These are phyloP conservation scores for Tothia fuscella DNA, from an alignment of 2,329 filamentous ascomycete genomes.

Conservation along the genomic window DNA sequence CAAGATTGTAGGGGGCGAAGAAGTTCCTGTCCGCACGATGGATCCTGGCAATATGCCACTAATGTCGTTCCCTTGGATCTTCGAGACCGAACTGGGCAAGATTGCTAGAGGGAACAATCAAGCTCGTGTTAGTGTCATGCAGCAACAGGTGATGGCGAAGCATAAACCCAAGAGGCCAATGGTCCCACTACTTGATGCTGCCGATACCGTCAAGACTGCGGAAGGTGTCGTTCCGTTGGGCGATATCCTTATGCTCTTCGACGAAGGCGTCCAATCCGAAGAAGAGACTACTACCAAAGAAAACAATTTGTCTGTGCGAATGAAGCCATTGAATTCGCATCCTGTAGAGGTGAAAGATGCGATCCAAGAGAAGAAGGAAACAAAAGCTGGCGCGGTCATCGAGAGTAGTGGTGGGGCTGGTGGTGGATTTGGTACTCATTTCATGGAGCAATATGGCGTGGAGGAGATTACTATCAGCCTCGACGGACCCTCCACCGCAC, in stretches of 20 bases:
- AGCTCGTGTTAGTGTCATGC: not conserved
- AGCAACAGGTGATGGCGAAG: constrained; percentile 1
- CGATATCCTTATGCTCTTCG: constrained; percentile 4
- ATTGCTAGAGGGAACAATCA: constrained; percentile 41
- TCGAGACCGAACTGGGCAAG: constrained; percentile 56
- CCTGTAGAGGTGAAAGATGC: too few species aligned
- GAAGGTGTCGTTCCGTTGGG: constrained; percentile 3
- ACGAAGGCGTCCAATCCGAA: too few species aligned
- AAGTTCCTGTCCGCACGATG: constrained; percentile 26
- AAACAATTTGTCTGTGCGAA: too few species aligned
- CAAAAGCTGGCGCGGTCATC: too few species aligned
- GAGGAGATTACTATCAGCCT: too few species aligned
- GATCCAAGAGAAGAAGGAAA: too few species aligned
- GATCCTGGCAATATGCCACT: constrained; percentile 54
- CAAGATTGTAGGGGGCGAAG: constrained; percentile 23
- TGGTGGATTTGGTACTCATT: too few species aligned
- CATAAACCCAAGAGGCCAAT: not conserved
- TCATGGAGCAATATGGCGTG: too few species aligned
- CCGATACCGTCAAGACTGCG: not conserved
- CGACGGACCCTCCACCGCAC: too few species aligned
- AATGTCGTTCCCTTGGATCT: constrained; percentile 92
- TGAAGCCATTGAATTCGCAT: too few species aligned
- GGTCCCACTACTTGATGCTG: not conserved
- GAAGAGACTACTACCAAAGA: too few species aligned
- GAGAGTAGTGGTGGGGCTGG: too few species aligned